phyloP scores from a whole-genome alignment of 2,329 filamentous ascomycete genomes.

The Colletotrichum sp. region DNA sequence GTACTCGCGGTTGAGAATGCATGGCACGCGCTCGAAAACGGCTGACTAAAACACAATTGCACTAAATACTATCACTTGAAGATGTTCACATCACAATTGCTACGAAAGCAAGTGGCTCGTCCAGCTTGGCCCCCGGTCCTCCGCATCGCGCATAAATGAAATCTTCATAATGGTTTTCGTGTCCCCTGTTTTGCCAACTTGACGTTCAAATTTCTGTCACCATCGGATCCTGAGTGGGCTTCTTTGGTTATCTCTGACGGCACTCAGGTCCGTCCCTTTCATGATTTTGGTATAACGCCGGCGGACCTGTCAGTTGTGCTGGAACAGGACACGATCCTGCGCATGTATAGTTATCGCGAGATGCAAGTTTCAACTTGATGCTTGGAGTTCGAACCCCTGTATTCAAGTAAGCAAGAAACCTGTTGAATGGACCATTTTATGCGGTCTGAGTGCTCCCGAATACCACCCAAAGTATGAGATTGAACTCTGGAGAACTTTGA shows the following conservation, averaged over 20 bases:
- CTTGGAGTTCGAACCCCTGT: neutral
- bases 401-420: neutral
- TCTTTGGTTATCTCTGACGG: neutral
- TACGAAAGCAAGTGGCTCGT: neutral
- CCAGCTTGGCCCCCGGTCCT: neutral
- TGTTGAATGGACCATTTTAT: neutral
- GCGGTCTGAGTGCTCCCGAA: neutral
- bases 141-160: neutral
- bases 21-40: neutral
- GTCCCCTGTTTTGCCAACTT: neutral
- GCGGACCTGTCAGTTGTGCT: neutral
- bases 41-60: neutral
- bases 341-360: neutral
- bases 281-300: neutral
- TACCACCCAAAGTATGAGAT: too few relatives aligned
- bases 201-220: neutral
- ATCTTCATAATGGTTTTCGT: neutral
- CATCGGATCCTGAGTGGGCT: neutral
- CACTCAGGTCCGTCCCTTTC: neutral
- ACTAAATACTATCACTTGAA: neutral
- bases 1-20: neutral
- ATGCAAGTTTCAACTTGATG: neutral
- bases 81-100: neutral
- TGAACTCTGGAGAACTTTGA: too few relatives aligned
- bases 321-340: neutral